Evolutionary conservation across 768 basidiomycete genomes (phyloP).

Genomic region (Xerocomus potaroensis): DNA sequence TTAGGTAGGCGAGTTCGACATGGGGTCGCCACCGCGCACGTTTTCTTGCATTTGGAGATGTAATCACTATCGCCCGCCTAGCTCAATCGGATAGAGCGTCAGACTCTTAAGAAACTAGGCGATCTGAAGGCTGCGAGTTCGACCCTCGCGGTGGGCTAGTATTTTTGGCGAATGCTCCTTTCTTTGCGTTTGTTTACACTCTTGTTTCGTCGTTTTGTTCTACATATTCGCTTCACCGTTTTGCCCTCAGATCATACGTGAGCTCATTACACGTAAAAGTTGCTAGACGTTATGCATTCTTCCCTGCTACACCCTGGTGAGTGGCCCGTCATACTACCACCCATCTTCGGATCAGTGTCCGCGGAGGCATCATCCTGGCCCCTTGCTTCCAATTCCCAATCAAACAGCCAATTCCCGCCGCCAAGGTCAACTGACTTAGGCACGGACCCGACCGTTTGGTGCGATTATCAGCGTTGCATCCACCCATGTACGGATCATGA

Average conservation of each 20-base stretch:
- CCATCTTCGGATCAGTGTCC: no score
- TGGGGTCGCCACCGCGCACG: no score
- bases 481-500: no score
- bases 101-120: conserved; percentile 50
- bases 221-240: no score
- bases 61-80: conserved; percentile 53
- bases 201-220: background rate
- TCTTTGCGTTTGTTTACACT: no score
- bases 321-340: background rate
- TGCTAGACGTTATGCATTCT: background rate
- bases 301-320: background rate
- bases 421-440: no score
- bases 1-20: no score
- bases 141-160: conserved; percentile 60
- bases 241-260: background rate
- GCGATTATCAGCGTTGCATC: no score
- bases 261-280: background rate
- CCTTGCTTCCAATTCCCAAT: background rate
- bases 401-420: no score
- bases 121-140: conserved; percentile 62
- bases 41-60: no score
- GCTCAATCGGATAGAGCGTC: conserved; percentile 68
- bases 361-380: no score
- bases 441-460: no score
- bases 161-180: conserved; percentile 20